Base-by-base conservation (phyloP, 345 rosid genomes). In the Hypericum perforatum region DNA sequence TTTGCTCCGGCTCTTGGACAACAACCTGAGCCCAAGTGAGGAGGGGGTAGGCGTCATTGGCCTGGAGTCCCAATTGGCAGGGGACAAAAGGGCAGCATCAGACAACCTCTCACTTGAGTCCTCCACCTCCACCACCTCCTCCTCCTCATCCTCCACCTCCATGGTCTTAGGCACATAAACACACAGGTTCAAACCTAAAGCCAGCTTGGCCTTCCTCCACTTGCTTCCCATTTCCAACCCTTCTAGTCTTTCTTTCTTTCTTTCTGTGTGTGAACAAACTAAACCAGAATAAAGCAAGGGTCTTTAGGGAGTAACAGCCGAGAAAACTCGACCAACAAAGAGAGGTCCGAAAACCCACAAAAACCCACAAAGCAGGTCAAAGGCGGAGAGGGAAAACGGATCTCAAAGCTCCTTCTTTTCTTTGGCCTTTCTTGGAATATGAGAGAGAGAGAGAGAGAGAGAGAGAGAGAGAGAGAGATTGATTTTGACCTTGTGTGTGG, bases 1-100 rank as follows among this genome's bases (percentile, higher is more conserved):
- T 71, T 81, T 85, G 79, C 88, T 87, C 60, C 69, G 53, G 43
- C 80, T 92, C 75, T 66, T 81, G 59, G 85, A 69, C 52, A 81
- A 58, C 64, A 81, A 58, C 64, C 74, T 87, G 49, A 79, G 66
- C 43, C 85, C 92, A 49, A 74, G 74, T 59, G 98, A 87, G 62
- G 98, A 79, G 2, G 89, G 82, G 14, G 82, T 61, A 4, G 96
- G 92, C 11, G 96, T 84, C 89, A 76, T 75, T 39, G 97, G 96
- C 65, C 77, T 74, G 13, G 72, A 44, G 40, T 72, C 86, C 84
- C 74, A 72, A 41, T 58, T 74, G 10, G 66, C 64, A 60, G 96
- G 86, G 56, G 95, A 74, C 45, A 92, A 81, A 74, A 92, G 69
- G 64, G 90, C 90, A 70, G 74, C 95, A 66, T 81, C 83, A 0